Evolutionary conservation across 2,329 filamentous ascomycete species (phyloP), one percentile per base, ranked within the genome.

Genomic region (Xylaria sp.): DNA sequence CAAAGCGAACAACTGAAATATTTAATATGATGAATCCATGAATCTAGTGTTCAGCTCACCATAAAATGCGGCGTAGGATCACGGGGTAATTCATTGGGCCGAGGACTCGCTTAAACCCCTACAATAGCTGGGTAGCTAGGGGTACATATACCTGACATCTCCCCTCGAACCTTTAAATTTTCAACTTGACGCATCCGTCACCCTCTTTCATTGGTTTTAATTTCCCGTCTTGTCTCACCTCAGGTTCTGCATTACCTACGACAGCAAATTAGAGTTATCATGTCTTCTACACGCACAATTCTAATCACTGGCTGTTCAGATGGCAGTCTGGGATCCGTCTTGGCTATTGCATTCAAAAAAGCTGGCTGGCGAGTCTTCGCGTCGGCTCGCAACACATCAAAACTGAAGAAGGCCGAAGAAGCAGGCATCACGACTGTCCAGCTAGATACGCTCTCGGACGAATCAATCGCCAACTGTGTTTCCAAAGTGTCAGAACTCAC

Each of bases 281-380:
- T 47, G 47, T 19, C 47, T 21, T 48, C 47, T 24, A 2, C 17
- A 53, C 50, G 50, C 14, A 53, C 50, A 6, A 53, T 73, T 42
- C 66, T 74, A 1, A 73, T 73, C 48, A 73, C 69, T 0, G 72
- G 76, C 67, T 79, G 80, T 72, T 79, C 78, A 4, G 77, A 76
- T 17, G 80, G 79, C 54, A 80, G 82, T 42, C 77, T 83, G 11
- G 83, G 83, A 11, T 71, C 74, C 0, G 81, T 80, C 1, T 76
- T 85, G 0, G 80, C 79, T 1, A 61, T 73, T 1, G 77, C 75
- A 19, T 81, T 84, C 68, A 76, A 79, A 59, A 68, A 78, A 42
- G 67, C 69, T 3, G 79, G 79, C 3, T 78, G 75, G 19, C 75
- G 79, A 30, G 81, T 85, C 64, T 81, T 79, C 69, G 83, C 82